Base-by-base conservation (phyloP, 495 filamentous ascomycete genomes). In the Aspergillus carlsbadensis region DNA sequence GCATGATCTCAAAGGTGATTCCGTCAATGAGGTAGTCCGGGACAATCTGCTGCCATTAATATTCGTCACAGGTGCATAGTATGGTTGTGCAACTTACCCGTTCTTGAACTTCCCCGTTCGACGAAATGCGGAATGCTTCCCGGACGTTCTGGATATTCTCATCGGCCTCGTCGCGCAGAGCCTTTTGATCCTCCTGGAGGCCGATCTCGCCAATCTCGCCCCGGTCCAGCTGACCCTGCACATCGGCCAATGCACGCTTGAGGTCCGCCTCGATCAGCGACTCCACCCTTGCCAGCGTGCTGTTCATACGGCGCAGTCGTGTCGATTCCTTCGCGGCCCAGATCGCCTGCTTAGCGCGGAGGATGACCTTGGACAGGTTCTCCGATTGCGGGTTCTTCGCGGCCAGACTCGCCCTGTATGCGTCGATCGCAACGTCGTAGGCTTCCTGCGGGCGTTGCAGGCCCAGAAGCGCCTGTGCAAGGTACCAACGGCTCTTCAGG, bases 1-100 rank as follows among this genome's bases (percentile, higher is more conserved):
- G 81, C 92, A 98, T 96, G 57, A 97, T 81, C 35, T 83, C 80
- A 61, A 97, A 97, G 0, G 87, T 91, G 48, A 98, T 98, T 20
- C 86, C 87, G 65, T 98, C 94, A 40, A 98, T 79, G 0, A 89
- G 77, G 77, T 91, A 90, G 58, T 96, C 93, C 0, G 94, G 92
- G 2, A 96, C 89, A 59, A 87, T 74, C 79, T 83, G 39, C 6
- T 40, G 15, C 6, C 10, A 52, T 52, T 24, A 64, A 52, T 58
- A 42, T 64, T 17, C 61, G 36, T 37, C 15, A 39, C 10, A 46
- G 17, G 26, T 29, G 37, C 15, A 35, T 26, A 29, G 18, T 31
- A 13, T 4, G 17, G 11, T 20, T 49, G n/a, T 10, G 33, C 49
- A 31, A 70, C 75, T 59, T 64, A 83, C 81, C 52, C 89, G 77